These are phyloP conservation scores for Trichoderma orchidacearum DNA, from an alignment of 495 filamentous ascomycete genomes.

Conservation along the genomic window DNA sequence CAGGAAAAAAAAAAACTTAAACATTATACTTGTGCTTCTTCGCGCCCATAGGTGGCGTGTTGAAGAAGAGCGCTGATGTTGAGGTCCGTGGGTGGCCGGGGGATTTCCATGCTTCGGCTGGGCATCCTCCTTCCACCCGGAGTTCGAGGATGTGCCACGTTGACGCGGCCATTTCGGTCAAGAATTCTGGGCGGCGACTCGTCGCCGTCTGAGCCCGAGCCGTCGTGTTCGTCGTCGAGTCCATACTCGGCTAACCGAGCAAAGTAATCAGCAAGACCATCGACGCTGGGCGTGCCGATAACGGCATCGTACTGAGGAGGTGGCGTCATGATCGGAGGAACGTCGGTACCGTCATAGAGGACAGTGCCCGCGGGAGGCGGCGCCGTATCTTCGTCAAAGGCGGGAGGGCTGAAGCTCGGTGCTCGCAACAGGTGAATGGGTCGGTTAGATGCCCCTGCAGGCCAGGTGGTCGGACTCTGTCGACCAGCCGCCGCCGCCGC, in stretches of 20 bases:
- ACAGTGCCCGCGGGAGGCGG: conserved; percentile 35
- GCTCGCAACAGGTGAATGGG: conserved; percentile 84
- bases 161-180: conserved; percentile 33
- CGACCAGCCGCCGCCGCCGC: conserved; percentile 7
- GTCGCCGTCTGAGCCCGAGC: conserved; percentile 15
- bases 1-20: not conserved
- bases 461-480: conserved; percentile 7
- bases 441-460: conserved; percentile 17
- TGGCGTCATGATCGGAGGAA: conserved; percentile 49
- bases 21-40: not conserved
- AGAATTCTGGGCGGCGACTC: conserved; percentile 21
- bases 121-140: conserved; percentile 32
- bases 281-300: conserved; percentile 65
- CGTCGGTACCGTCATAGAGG: not conserved
- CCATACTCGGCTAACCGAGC: conserved; percentile 29
- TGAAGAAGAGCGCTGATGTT: not conserved
- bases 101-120: conserved; percentile 34
- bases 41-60: not conserved
- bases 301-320: conserved; percentile 81
- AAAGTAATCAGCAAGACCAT: conserved; percentile 86
- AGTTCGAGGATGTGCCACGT: conserved; percentile 40
- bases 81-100: conserved; percentile 23
- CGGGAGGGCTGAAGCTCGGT: conserved; percentile 80
- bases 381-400: conserved; percentile 80
- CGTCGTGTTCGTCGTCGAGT: conserved; percentile 15